Evolutionary conservation across 768 basidiomycete species (phyloP), one percentile per base, ranked within the genome.

Genomic region (Phanerochaete sordida): DNA sequence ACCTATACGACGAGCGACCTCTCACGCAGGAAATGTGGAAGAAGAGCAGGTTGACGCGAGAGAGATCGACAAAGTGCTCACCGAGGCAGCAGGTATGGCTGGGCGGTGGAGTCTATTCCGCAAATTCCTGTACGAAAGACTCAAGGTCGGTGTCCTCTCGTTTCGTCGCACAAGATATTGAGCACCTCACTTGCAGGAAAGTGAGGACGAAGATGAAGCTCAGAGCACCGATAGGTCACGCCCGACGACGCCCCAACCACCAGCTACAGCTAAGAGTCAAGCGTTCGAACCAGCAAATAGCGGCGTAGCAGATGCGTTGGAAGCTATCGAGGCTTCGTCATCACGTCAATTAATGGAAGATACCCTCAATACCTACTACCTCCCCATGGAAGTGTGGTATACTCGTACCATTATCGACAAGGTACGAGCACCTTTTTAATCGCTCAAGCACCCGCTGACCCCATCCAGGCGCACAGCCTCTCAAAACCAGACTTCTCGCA

Each of bases 301-400:
- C 15, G 50, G 44, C 35, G 24, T 59, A 28, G 27, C 61, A 1
- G 62, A 68, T 16, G 68, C 62, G 15, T 31, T 72, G 23, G 56
- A 64, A 27, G 68, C 70, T 3, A 68, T 87, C 37, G 79, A 84
- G 49, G 69, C 75, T 4, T 88, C 84, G 2, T 72, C 75, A 2
- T 88, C 85, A 19, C 80, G 84, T 53, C 65, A 68, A 30, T 70
- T 85, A 16, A 88, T 98, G 58, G 82, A 89, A 39, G 78, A 83
- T 51, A 73, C 95, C 30, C 78, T 94, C 12, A 73, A 71, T 9
- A 81, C 81, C 11, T 96, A 91, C 66, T 98, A 98, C 67, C 80
- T 87, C 31, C 94, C 95, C 3, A 76, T 98, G 58, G 97, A 99
- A 69, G 74, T 88, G 3, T 98, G 95, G 95, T 98, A 96, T 73